Conservation (phyloP, 2,329 filamentous ascomycete genomes). For the Chrysoporthe austroafricana region DNA sequence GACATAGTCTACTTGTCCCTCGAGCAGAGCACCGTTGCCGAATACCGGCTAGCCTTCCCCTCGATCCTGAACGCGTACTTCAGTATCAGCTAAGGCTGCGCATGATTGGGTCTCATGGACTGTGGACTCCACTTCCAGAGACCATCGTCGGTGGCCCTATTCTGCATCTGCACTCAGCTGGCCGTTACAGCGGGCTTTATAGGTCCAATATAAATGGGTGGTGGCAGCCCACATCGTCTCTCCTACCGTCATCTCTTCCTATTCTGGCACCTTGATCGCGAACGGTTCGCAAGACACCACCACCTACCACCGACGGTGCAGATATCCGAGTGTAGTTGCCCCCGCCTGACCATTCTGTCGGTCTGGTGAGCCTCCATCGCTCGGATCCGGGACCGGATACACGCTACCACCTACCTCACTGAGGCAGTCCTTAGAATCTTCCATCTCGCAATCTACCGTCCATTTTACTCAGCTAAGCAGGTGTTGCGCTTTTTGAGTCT, state of each 20-base stretch:
- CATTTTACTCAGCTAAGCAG: slow-evolving; percentile 21
- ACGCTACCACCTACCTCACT: slow-evolving; percentile 29
- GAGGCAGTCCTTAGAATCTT: slow-evolving; percentile 21
- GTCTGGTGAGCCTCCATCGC: slow-evolving; percentile 8
- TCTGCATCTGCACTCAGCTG: slow-evolving; percentile 18
- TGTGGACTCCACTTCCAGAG: slow-evolving; percentile 22
- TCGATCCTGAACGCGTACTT: background rate
- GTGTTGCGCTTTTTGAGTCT: slow-evolving; percentile 11
- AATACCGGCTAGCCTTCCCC: slow-evolving; percentile 2
- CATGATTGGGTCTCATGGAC: slow-evolving; percentile 15
- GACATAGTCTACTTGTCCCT: slow-evolving; percentile 14
- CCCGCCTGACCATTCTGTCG: slow-evolving; percentile 5
- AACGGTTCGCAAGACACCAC: background rate
- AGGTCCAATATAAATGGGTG: slow-evolving; percentile 23
- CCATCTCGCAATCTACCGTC: slow-evolving; percentile 8
- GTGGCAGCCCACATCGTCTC: slow-evolving; percentile 10
- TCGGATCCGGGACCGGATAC: slow-evolving; percentile 20
- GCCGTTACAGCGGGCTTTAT: slow-evolving; percentile 14
- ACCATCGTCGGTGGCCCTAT: slow-evolving; percentile 25
- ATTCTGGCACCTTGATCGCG: slow-evolving; percentile 8
- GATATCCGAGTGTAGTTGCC: slow-evolving; percentile 9
- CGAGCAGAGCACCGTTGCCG: slow-evolving; percentile 15
- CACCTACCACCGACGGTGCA: slow-evolving; percentile 10
- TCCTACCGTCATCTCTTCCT: slow-evolving; percentile 12
- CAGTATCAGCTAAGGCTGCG: background rate